Evolutionary conservation across 2,329 filamentous ascomycete genomes (phyloP), one percentile per base, ranked within the genome.

Genomic region (Fusarium longipes): DNA sequence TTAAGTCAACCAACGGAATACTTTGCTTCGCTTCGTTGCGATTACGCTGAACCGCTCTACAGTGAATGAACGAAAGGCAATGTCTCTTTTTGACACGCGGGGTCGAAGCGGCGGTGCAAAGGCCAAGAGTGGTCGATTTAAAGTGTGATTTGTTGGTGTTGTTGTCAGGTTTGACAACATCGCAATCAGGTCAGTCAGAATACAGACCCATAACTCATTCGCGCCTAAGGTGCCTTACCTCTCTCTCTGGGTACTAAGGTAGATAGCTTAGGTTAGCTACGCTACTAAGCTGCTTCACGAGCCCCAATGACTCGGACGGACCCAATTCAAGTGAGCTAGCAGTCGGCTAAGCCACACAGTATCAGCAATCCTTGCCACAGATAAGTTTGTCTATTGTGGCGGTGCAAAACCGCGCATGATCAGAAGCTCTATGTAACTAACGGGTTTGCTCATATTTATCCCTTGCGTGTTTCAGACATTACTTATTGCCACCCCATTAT

Each of bases 121-220:
- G 20, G 44, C 49, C 57, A 48, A 56, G 49, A 56, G 12, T 49
- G 50, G 33, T 57, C 29, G 43, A 44, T 33, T 53, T 50, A n/a
- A 32, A 29, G 53, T 57, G 33, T 53, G 62, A 63, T 57, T 63
- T 68, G 65, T 49, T 68, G 65, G 48, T 70, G 60, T 60, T 61
- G 60, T 63, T 62, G 67, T 63, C 60, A 64, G 43, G 67, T 68
- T 66, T 60, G 67, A 58, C 60, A 66, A 56, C 55, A 64, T 70
- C 55, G 61, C 66, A 70, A 51, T 65, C 57, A 68, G 65, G 61
- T 59, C 62, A 65, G 62, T 43, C 49, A 64, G 56, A 49, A 69
- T 65, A 65, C 42, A 53, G 63, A 70, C 65, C 66, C 57, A 68
- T 69, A 49, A 25, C 60, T 64, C 35, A 60, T 73, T 60, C 52